These are phyloP conservation scores for Crithidia brevicula DNA, from an alignment of 208 protist genomes.

Conservation along the genomic window DNA sequence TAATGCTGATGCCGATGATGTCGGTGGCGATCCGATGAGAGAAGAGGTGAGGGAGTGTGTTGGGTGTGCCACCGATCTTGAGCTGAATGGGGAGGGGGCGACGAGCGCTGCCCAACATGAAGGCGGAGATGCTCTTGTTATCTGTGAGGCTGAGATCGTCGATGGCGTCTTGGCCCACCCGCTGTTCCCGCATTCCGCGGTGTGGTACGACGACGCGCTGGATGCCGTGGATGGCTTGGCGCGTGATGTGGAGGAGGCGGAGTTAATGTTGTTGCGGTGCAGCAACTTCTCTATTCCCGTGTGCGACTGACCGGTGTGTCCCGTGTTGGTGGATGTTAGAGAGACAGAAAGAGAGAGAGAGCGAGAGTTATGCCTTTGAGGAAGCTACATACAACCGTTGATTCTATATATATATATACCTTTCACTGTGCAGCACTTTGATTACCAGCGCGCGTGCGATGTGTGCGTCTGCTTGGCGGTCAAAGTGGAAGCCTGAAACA, in stretches of 20 bases:
- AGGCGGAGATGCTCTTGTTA: background rate
- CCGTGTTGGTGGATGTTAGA: no score
- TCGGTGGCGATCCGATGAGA: background rate
- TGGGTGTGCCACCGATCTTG: background rate
- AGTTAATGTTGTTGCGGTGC: conserved; percentile 42
- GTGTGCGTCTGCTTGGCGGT: no score
- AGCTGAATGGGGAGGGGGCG: no score
- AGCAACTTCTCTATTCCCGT: conserved; percentile 34
- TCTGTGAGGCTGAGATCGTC: background rate
- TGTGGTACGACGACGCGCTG: background rate
- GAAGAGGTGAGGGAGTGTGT: background rate
- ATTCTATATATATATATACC: no score
- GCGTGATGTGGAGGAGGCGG: conserved; percentile 25
- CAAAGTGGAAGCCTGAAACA: no score
- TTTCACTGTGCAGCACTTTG: no score
- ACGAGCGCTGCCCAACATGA: background rate
- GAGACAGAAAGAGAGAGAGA: background rate
- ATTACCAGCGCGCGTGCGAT: no score
- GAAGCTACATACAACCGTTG: no score
- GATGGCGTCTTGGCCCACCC: background rate
- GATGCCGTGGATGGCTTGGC: conserved; percentile 1
- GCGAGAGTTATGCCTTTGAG: background rate
- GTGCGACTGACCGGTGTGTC: background rate
- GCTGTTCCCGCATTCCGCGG: background rate
- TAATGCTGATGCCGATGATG: background rate